phyloP scores from a whole-genome alignment of 2,329 filamentous ascomycete species.

The Esteya vermicola region DNA sequence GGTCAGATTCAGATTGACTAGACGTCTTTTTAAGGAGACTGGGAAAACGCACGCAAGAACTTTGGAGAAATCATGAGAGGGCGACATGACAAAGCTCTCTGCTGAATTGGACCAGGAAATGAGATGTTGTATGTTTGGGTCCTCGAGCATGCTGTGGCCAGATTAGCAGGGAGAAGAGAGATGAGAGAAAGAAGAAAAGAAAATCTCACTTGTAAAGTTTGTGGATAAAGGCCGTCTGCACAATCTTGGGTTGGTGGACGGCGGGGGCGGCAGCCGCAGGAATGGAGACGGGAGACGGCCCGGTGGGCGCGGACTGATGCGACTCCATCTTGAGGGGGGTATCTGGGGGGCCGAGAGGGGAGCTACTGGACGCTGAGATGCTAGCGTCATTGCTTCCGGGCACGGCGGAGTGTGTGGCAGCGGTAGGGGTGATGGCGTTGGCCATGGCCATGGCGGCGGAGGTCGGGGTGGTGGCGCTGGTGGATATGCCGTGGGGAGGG shows the following conservation, averaged over 20 bases:
- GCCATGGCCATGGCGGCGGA: slow-evolving; percentile 11
- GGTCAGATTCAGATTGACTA: slow-evolving; percentile 6
- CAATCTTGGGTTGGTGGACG: slow-evolving; percentile 88
- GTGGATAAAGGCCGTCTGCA: slow-evolving; percentile 97
- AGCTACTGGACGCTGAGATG: slow-evolving; percentile 12
- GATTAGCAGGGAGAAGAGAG: neutral
- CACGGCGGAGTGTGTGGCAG: too few species aligned
- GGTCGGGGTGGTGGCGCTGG: slow-evolving; percentile 3
- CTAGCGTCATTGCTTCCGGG: slow-evolving; percentile 18
- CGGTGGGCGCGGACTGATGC: slow-evolving; percentile 15
- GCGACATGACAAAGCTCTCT: slow-evolving; percentile 98
- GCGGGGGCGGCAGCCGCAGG: slow-evolving; percentile 48
- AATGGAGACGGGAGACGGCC: neutral
- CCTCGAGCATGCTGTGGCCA: slow-evolving; percentile 82
- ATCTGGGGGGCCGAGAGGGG: slow-evolving; percentile 6
- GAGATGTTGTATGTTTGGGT: slow-evolving; percentile 79
- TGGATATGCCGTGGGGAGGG: slow-evolving; percentile 17
- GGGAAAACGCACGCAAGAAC: slow-evolving; percentile 68
- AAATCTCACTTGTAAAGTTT: slow-evolving; percentile 88
- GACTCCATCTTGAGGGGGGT: slow-evolving; percentile 20
- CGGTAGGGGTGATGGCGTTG: slow-evolving; percentile 2
- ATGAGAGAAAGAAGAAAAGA: neutral
- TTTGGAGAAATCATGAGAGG: slow-evolving; percentile 94
- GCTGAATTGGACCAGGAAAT: slow-evolving; percentile 92
- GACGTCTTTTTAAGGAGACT: slow-evolving; percentile 4